These are phyloP conservation scores for Cyclotella choctawhatcheeana DNA, from an alignment of 108 stramenopile genomes.

Conservation along the genomic window DNA sequence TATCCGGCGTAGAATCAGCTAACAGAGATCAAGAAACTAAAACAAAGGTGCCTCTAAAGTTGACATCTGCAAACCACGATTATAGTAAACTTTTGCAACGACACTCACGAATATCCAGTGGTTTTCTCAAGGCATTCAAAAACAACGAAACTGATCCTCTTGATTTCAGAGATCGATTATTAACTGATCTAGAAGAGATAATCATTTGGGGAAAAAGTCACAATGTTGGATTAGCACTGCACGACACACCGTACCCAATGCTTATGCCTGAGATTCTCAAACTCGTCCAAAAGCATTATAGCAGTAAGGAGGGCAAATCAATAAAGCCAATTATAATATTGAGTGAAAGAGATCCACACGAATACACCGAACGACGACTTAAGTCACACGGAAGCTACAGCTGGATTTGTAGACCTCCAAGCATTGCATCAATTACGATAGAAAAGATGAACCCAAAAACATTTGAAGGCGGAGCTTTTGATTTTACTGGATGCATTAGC, in stretches of 20 bases:
- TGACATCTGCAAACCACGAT: not conserved
- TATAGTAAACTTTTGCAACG: slow-evolving; percentile 4
- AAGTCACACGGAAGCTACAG: slow-evolving; percentile 20
- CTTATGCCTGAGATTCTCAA: slow-evolving; percentile 38
- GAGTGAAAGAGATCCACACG: slow-evolving; percentile 35
- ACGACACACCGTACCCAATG: slow-evolving; percentile 40
- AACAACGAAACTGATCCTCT: slow-evolving; percentile 18
- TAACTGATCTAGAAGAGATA: slow-evolving; percentile 24
- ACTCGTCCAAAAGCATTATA: slow-evolving; percentile 28
- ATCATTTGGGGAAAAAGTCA: slow-evolving; percentile 30
- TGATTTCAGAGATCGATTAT: slow-evolving; percentile 11
- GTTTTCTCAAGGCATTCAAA: not conserved
- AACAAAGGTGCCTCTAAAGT: not conserved
- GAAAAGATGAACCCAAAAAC: slow-evolving; percentile 15
- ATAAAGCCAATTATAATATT: slow-evolving; percentile 29
- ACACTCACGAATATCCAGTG: slow-evolving; percentile 13
- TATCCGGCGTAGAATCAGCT: not conserved
- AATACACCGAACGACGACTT: slow-evolving; percentile 16
- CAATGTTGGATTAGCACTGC: slow-evolving; percentile 26
- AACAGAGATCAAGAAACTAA: not conserved
- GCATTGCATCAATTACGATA: not conserved
- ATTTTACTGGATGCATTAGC: slow-evolving; percentile 28
- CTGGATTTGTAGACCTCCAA: slow-evolving; percentile 18
- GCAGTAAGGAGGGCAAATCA: not conserved
- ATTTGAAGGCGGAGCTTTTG: slow-evolving; percentile 35